These are phyloP conservation scores for Pleurotus ostreatus DNA, from an alignment of 768 basidiomycete species.

Conservation along the genomic window DNA sequence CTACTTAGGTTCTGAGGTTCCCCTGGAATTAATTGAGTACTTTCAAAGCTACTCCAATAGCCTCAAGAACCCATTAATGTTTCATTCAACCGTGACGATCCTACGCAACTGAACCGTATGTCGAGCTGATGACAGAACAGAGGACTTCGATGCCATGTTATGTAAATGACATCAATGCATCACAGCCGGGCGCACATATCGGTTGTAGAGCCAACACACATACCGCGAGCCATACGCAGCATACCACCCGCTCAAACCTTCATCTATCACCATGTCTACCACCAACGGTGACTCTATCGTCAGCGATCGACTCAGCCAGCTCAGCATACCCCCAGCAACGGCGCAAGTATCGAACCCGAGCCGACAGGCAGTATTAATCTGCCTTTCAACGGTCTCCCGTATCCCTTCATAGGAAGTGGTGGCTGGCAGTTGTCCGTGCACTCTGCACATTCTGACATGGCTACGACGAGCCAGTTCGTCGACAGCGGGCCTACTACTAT, in stretches of 20 bases:
- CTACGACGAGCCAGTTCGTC: not conserved
- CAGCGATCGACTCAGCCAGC: slow-evolving; percentile 4
- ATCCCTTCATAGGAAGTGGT: not conserved
- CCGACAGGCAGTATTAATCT: slow-evolving; percentile 3
- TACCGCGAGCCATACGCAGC: not conserved
- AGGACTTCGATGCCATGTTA: too few relatives aligned
- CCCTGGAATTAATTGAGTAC: not conserved
- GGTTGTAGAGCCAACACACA: not conserved
- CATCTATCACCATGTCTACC: slow-evolving; percentile 6
- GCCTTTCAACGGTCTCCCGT: not conserved
- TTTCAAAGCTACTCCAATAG: not conserved
- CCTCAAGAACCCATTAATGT: not conserved
- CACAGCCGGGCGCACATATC: too few relatives aligned
- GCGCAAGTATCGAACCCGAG: not conserved
- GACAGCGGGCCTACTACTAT: not conserved
- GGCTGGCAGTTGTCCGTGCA: not conserved
- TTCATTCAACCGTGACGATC: not conserved
- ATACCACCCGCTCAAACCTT: not conserved
- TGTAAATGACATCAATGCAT: too few relatives aligned
- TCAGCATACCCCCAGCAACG: not conserved
- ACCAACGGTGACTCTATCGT: not conserved
- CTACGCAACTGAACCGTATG: not conserved
- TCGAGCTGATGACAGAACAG: not conserved
- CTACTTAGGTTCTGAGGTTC: not conserved
- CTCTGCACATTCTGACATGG: not conserved